These are phyloP conservation scores for Mycena indigotica DNA, from an alignment of 768 basidiomycete genomes.

Conservation along the genomic window DNA sequence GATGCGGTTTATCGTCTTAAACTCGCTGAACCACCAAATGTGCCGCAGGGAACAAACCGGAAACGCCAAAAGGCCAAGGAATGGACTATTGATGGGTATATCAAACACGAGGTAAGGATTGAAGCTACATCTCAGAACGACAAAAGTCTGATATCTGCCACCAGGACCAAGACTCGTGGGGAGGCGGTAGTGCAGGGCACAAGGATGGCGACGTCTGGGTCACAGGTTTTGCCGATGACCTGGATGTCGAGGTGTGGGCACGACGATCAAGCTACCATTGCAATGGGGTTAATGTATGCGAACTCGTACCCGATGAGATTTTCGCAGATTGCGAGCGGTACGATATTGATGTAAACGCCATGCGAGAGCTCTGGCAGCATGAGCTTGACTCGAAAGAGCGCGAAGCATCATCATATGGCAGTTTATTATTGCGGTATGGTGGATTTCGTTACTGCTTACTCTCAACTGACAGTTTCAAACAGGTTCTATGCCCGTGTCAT, in stretches of 20 bases:
- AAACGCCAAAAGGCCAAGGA: not conserved
- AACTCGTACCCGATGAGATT: not conserved
- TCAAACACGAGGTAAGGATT: not conserved
- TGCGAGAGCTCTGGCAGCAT: conserved; percentile 2
- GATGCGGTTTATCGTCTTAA: not conserved
- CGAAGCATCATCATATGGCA: not conserved
- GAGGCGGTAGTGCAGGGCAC: not conserved
- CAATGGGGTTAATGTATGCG: conserved; percentile 7
- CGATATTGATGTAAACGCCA: conserved; percentile 1
- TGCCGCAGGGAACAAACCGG: not conserved
- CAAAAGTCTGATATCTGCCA: not conserved
- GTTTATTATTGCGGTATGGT: conserved; percentile 2
- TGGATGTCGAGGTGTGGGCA: not conserved
- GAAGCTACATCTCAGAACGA: not conserved
- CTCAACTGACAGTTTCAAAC: not conserved
- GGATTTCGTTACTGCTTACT: not conserved
- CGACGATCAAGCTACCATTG: not conserved
- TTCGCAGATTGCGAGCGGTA: conserved; percentile 4
- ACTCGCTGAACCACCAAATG: not conserved
- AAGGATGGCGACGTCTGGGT: not conserved
- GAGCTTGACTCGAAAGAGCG: conserved; percentile 7
- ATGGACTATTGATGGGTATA: not conserved
- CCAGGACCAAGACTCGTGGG: conserved; percentile 10
- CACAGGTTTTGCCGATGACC: not conserved
- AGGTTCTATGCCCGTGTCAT: conserved; percentile 4